Evolutionary conservation across 2,329 filamentous ascomycete genomes (phyloP).

Genomic region (Pestalotiopsis sp.): DNA sequence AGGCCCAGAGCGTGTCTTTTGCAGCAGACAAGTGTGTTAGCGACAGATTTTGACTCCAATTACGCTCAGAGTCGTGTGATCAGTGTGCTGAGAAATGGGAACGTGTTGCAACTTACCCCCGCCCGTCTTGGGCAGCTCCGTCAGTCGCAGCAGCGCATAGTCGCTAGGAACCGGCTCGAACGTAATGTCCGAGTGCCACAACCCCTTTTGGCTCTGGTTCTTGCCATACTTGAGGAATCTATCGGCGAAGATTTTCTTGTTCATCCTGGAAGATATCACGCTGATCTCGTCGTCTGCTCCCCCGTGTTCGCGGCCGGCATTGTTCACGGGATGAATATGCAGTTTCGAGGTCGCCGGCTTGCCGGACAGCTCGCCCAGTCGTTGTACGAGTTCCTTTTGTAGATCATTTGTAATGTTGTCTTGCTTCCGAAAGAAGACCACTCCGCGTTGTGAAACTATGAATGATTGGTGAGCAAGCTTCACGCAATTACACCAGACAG

Average conservation of each 20-base stretch:
- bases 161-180: conserved; percentile 60
- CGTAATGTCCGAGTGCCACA: conserved; percentile 59
- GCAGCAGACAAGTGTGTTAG: conserved; percentile 14
- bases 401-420: conserved; percentile 62
- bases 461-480: background rate
- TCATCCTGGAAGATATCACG: conserved; percentile 62
- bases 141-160: conserved; percentile 54
- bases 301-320: conserved; percentile 55
- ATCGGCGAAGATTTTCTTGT: conserved; percentile 53
- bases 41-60: background rate
- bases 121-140: conserved; percentile 48
- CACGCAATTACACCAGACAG: background rate
- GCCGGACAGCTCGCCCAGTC: conserved; percentile 60
- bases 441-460: conserved; percentile 68
- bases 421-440: conserved; percentile 72
- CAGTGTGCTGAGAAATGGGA: background rate
- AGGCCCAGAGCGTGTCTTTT: conserved; percentile 46
- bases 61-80: background rate
- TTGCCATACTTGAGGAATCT: conserved; percentile 36
- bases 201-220: conserved; percentile 47
- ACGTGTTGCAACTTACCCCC: conserved; percentile 34
- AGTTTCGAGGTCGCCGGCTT: conserved; percentile 58
- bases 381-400: conserved; percentile 67
- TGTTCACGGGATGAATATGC: conserved; percentile 64
- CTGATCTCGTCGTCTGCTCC: conserved; percentile 63